Evolutionary conservation across 768 basidiomycete species (phyloP).

Genomic region (Russula sp.): DNA sequence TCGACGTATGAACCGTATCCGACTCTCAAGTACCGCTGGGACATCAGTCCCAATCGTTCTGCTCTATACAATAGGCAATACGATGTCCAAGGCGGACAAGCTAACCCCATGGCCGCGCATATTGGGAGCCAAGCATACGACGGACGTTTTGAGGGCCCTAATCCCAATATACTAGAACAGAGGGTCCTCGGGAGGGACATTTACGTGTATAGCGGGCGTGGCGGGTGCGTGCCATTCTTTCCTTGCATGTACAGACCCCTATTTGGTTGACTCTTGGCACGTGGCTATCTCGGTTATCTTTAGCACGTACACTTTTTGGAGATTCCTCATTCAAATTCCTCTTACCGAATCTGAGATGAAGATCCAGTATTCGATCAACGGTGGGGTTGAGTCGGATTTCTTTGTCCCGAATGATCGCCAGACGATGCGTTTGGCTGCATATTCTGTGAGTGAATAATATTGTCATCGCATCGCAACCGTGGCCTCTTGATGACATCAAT

Average conservation of each 20-base stretch:
- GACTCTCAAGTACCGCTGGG: conserved; percentile 67
- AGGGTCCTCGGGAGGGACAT: conserved; percentile 60
- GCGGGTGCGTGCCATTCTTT: conserved; percentile 41
- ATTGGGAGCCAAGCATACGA: conserved; percentile 10
- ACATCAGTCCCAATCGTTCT: conserved; percentile 53
- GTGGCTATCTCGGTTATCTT: not conserved
- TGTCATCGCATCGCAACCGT: too few relatives aligned
- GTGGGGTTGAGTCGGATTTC: conserved; percentile 73
- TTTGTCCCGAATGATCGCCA: conserved; percentile 74
- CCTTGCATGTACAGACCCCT: not conserved
- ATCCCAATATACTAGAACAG: conserved; percentile 41
- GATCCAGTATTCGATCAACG: conserved; percentile 79
- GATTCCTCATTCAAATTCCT: conserved; percentile 84
- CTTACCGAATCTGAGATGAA: conserved; percentile 67
- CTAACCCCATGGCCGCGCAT: conserved; percentile 60
- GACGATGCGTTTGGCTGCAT: conserved; percentile 91
- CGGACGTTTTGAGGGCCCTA: conserved; percentile 28
- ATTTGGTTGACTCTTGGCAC: not conserved
- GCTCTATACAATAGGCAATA: conserved; percentile 13
- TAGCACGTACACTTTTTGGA: conserved; percentile 92
- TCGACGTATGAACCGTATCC: conserved; percentile 78
- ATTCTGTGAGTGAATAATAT: conserved; percentile 57
- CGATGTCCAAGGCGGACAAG: conserved; percentile 35
- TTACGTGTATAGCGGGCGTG: conserved; percentile 58
- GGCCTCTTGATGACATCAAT: conserved; percentile 12